Evolutionary conservation across 495 filamentous ascomycete species (phyloP), one percentile per base, ranked within the genome.

Genomic region (Neurospora sp.): DNA sequence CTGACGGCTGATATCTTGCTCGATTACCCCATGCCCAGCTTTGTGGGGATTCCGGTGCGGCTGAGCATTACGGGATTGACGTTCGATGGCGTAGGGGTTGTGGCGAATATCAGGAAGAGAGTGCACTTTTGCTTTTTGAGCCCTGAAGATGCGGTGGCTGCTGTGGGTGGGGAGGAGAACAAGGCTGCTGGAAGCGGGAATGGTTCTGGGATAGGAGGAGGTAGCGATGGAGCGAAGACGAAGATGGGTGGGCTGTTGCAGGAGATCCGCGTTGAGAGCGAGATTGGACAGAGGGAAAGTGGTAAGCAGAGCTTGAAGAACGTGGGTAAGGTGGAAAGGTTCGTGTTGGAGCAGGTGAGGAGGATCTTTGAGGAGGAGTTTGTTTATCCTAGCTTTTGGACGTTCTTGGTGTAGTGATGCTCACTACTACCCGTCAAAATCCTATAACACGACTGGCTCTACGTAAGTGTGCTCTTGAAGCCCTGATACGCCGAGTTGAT

Each of bases 341-440:
- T 99, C 79, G 93, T 99, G 69, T 87, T 99, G 31, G 95, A 97
- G 79, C 96, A 98, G 80, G 96, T 99, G 40, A 90, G 95, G 73
- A 88, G 94, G 72, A 97, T 98, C 73, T 98, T 99, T 78, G 96
- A 99, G 82, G 96, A 98, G 79, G 96, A 99, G 81, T 92, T 99
- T 80, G 94, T 99, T 31, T 99, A 94, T 83, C 96, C 96, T 45
- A 97, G 94, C 80, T 98, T 93, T 82, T 98, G 94, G 94, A 99
- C 95, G 2, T 97, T 98, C 80, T 83, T 99, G 73, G 89, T 99
- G 10, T 98, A 71, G 80, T 9, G 54, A 21, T 28, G 19, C 19
- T 39, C 59, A 70, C 19, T 9, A 70, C 42, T 11, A 39, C 21
- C 21, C 24, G 4, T 39, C 28, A 17, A 37, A 36, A 70, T 70